Base-by-base conservation (phyloP, 164 flowering plant species). In the Macadamia tetraphylla region DNA sequence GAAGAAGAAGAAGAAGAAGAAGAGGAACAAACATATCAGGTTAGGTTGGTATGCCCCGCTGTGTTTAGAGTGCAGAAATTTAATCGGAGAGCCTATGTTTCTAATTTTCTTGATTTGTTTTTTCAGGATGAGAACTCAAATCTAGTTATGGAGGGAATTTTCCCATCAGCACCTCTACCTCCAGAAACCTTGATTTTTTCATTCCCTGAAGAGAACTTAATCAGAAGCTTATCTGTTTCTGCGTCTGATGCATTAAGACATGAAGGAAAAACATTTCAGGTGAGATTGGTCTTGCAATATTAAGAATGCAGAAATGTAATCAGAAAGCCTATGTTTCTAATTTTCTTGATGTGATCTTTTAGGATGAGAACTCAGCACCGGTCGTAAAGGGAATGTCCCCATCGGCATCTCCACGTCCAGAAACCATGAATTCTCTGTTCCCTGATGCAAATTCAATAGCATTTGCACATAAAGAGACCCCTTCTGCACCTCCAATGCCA, bases 401-500 rank as follows among this genome's bases (percentile, higher is more conserved):
- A 17, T 52, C 57, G 17, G 57, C 17, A 52, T 17, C 57, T 52
- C 57, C 57, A 52, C 4, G 3, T 62, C 43, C 51, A 49, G 75
- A 77, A 60, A 74, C 64, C 6, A 35, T 70, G 32, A 60, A 42
- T 10, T 64, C 76, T 11, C 51, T 48, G 11, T 71, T 64, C 69
- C 32, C 65, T 60, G 71, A 72, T 56, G 75, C 75, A 68, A 68
- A 60, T 66, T 67, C 58, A n/a, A 76, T 60, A 53, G 14, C 35
- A 18, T 58, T 61, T 51, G 72, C 15, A 57, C 61, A 67, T 64
- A 63, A 60, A 43, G 69, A 57, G 64, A 63, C 63, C 51, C 80
- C 81, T 9, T 73, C 83, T 0, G 81, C 85, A 17, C 82, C 82
- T 48, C 76, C 79, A 0, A 40, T 81, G 75, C 81, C 79, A 10